Conservation (phyloP, 257 asterid species). For the Agastache rugosa region DNA sequence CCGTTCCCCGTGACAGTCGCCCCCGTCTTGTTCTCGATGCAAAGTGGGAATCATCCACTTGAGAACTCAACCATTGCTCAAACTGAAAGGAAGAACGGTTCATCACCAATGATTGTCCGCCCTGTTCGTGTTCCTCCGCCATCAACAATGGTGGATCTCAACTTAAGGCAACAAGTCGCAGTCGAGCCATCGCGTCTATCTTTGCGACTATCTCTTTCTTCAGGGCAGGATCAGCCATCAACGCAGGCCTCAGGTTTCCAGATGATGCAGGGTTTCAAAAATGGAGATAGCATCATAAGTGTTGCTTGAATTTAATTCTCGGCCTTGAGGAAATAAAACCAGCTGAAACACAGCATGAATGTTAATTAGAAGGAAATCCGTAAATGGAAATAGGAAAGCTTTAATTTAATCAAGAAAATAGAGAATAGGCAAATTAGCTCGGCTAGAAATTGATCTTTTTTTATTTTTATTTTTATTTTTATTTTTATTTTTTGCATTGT, state of each 20-base stretch:
- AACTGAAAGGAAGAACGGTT: constrained; percentile 34
- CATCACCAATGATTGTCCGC: constrained; percentile 43
- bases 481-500: constrained; percentile 42
- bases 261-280: constrained; percentile 44
- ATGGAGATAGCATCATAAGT: constrained; percentile 56
- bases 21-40: constrained; percentile 57
- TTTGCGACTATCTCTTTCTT: constrained; percentile 67
- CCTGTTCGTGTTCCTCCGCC: constrained; percentile 44
- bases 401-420: constrained; percentile 39
- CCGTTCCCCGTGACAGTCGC: constrained; percentile 50
- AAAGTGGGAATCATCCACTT: constrained; percentile 47
- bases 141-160: constrained; percentile 49
- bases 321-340: constrained; percentile 31
- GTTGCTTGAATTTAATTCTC: constrained; percentile 51
- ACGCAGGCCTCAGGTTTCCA: constrained; percentile 44
- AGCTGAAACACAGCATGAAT: constrained; percentile 29
- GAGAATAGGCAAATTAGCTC: constrained; percentile 42
- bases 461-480: too few relatives aligned
- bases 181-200: constrained; percentile 57
- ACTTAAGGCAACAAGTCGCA: constrained; percentile 44
- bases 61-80: constrained; percentile 37
- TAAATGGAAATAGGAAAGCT: constrained; percentile 35
- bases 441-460: constrained; percentile 39
- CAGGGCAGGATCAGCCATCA: constrained; percentile 55
- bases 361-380: constrained; percentile 33